Percentiles rank a stretch among this genome's conserved stretches.
Evolutionary conservation across 2,329 filamentous ascomycete species (phyloP).

Genomic region (Cladosporium halotolerans): DNA sequence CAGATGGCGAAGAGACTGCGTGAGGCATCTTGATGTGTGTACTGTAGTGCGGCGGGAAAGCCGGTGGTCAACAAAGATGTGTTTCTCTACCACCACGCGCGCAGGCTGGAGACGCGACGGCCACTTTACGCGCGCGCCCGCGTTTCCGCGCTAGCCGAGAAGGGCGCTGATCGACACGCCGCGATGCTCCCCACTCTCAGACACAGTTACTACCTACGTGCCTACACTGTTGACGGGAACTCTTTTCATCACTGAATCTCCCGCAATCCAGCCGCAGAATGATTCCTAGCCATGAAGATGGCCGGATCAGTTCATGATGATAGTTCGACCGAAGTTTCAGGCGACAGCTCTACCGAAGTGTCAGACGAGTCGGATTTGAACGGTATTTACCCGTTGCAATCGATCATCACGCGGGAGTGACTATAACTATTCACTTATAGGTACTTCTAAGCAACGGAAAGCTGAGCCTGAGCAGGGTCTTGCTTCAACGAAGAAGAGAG

Average conservation of each 20-base stretch:
- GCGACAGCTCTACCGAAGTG: constrained; percentile 12
- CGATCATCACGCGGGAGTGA: background rate
- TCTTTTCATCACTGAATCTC: too few species aligned
- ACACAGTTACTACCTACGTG: too few species aligned
- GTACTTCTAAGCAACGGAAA: too few species aligned
- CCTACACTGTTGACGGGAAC: too few species aligned
- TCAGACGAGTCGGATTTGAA: constrained; percentile 41
- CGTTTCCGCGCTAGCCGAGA: background rate
- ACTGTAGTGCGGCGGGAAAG: background rate
- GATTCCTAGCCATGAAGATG: constrained; percentile 18
- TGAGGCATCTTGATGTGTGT: constrained; percentile 37
- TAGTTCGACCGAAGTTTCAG: constrained; percentile 3
- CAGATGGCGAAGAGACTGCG: constrained; percentile 32
- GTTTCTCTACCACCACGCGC: too few species aligned
- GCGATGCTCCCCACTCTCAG: too few species aligned
- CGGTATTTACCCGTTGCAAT: constrained; percentile 26
- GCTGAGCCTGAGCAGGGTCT: too few species aligned
- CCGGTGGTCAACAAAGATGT: too few species aligned
- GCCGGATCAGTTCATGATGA: constrained; percentile 26
- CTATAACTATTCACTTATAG: background rate
- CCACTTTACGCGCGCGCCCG: background rate
- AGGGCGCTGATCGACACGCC: too few species aligned
- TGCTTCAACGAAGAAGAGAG: too few species aligned
- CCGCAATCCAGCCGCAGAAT: too few species aligned
- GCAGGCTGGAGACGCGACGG: background rate